These are phyloP conservation scores for Myxozyma geophila DNA, from an alignment of 805 yeast genomes.

Conservation along the genomic window DNA sequence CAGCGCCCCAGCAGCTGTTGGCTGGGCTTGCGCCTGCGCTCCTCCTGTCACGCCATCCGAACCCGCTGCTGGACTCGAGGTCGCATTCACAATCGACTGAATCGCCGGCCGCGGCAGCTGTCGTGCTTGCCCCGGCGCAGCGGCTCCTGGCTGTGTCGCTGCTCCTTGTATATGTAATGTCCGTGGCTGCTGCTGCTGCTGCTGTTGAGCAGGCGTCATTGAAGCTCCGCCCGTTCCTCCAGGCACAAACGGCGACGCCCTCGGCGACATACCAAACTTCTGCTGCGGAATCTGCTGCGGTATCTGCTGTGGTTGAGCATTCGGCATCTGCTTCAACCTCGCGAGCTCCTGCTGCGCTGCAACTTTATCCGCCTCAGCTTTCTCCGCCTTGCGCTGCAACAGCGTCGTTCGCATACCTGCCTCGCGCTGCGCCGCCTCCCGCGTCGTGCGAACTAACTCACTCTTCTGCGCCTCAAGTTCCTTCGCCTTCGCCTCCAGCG, in stretches of 20 bases:
- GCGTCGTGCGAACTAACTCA: slow-evolving; percentile 52
- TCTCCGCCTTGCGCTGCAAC: slow-evolving; percentile 58
- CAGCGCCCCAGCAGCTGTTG: neutral
- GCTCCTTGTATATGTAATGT: slow-evolving; percentile 13
- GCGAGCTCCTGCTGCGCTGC: slow-evolving; percentile 33
- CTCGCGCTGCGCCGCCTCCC: slow-evolving; percentile 59
- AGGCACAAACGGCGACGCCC: neutral
- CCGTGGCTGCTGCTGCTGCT: slow-evolving; percentile 1
- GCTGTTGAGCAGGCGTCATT: neutral
- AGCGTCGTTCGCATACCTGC: slow-evolving; percentile 62
- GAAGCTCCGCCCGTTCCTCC: neutral
- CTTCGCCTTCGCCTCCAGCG: slow-evolving; percentile 37
- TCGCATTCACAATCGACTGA: slow-evolving; percentile 9
- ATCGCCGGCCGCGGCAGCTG: neutral
- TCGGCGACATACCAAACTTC: neutral
- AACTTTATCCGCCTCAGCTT: slow-evolving; percentile 50
- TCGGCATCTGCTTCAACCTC: slow-evolving; percentile 33
- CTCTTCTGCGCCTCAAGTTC: slow-evolving; percentile 50
- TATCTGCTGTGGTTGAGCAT: slow-evolving; percentile 8
- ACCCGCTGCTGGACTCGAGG: neutral
- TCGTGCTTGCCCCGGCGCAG: neutral
- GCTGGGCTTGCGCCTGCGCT: neutral
- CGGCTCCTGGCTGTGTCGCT: neutral
- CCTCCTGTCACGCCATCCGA: neutral
- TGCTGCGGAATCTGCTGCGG: neutral